A percentile compares a stretch with the other conserved stretches of the same genome.
These are phyloP conservation scores for Suillus subluteus DNA, from an alignment of 768 basidiomycete species.

Conservation along the genomic window DNA sequence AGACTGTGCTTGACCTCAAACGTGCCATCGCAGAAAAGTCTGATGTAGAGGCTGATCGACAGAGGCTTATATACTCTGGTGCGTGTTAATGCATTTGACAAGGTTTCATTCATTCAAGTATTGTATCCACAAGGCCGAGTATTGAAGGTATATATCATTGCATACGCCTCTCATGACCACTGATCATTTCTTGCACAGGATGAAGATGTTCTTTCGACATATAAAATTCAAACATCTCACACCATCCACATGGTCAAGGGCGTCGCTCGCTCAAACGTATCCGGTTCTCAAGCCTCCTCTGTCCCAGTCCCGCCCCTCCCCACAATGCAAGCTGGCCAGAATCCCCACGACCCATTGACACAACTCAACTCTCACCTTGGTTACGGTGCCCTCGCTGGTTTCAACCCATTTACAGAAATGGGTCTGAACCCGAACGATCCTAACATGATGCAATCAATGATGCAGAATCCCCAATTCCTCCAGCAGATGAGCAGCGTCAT, in stretches of 20 bases:
- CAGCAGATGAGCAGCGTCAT: constrained; percentile 88
- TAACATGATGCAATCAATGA: constrained; percentile 88
- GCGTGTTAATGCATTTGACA: constrained; percentile 24
- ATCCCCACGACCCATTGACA: constrained; percentile 83
- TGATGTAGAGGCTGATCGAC: constrained; percentile 84
- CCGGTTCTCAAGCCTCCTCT: constrained; percentile 44
- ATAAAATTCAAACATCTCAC: constrained; percentile 90
- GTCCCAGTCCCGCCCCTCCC: constrained; percentile 65
- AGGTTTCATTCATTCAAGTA: not conserved
- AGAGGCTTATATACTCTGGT: constrained; percentile 94
- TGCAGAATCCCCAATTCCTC: constrained; percentile 83
- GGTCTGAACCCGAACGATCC: constrained; percentile 92
- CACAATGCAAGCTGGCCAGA: constrained; percentile 90
- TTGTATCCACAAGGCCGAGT: constrained; percentile 56
- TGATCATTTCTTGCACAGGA: constrained; percentile 50
- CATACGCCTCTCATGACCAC: constrained; percentile 12
- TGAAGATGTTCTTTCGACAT: constrained; percentile 77
- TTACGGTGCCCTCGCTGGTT: constrained; percentile 78
- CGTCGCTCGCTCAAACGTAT: constrained; percentile 49
- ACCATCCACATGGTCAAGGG: constrained; percentile 96
- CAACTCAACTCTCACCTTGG: constrained; percentile 79
- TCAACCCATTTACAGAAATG: constrained; percentile 93
- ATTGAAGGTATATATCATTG: constrained; percentile 53
- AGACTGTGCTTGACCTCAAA: constrained; percentile 92
- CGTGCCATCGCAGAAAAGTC: constrained; percentile 83